These are phyloP conservation scores for Rhododendron molle DNA, from an alignment of 148 eudicot genomes.

Conservation along the genomic window DNA sequence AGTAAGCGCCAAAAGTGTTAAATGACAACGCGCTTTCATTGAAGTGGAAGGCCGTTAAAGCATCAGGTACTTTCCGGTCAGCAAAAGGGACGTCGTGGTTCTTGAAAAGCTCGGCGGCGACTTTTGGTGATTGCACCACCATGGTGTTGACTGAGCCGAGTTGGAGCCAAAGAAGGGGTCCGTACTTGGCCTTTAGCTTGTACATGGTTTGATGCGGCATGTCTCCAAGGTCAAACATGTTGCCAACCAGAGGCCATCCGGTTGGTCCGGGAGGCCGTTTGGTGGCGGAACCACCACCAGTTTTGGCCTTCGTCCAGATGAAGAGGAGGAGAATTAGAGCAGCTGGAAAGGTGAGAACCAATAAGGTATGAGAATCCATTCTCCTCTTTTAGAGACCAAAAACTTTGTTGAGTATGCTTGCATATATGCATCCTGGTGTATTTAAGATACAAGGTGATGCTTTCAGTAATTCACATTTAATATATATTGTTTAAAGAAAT, in stretches of 20 bases:
- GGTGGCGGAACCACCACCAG: not conserved
- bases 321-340: slow-evolving; percentile 2
- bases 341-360: not conserved
- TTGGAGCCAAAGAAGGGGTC: slow-evolving; percentile 23
- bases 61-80: slow-evolving; percentile 19
- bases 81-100: slow-evolving; percentile 12
- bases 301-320: not conserved
- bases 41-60: slow-evolving; percentile 15
- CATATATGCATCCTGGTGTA: too few relatives aligned
- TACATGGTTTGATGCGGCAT: slow-evolving; percentile 13
- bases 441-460: too few relatives aligned
- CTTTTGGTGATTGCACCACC: slow-evolving; percentile 18
- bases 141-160: slow-evolving; percentile 28
- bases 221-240: slow-evolving; percentile 18
- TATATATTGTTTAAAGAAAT: too few relatives aligned
- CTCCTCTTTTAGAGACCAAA: not conserved
- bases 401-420: too few relatives aligned
- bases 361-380: not conserved
- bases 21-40: slow-evolving; percentile 14
- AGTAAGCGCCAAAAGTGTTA: slow-evolving; percentile 14
- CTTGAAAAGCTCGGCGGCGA: slow-evolving; percentile 19
- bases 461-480: too few relatives aligned
- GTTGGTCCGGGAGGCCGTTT: slow-evolving; percentile 20
- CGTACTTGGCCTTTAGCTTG: slow-evolving; percentile 9
- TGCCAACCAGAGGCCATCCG: slow-evolving; percentile 22